Percentiles rank a stretch among this genome's conserved stretches.
These are phyloP conservation scores for Chaetomium globosum DNA, from an alignment of 2,329 filamentous ascomycete genomes.

Conservation along the genomic window DNA sequence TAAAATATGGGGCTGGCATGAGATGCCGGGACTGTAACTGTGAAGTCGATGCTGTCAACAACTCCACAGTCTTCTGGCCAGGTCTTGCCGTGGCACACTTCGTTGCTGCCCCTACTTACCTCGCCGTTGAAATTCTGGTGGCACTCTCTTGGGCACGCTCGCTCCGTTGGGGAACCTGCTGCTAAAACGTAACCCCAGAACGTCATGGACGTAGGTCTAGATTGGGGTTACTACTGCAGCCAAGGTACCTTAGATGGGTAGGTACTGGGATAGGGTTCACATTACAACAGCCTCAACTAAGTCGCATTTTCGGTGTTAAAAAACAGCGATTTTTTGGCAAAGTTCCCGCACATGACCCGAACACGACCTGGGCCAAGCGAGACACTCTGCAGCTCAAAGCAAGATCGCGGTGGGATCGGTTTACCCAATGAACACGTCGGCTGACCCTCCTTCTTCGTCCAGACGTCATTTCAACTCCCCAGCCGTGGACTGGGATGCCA, in stretches of 20 bases:
- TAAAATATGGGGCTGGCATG: not conserved
- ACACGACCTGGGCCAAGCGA: not conserved
- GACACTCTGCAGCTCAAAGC: not conserved
- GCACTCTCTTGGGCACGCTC: no score
- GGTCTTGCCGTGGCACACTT: no score
- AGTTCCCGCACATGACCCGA: not conserved
- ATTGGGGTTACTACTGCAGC: not conserved
- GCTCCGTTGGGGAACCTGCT: no score
- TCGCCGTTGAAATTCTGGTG: no score
- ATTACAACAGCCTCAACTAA: not conserved
- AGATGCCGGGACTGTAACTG: not conserved
- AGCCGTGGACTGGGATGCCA: not conserved
- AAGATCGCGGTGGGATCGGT: not conserved
- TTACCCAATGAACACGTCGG: conserved; percentile 9
- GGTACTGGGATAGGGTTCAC: not conserved
- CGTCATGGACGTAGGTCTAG: no score
- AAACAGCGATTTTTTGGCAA: not conserved
- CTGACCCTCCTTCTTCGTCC: conserved; percentile 1
- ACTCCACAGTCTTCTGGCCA: not conserved
- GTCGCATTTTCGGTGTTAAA: not conserved
- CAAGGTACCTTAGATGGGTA: not conserved
- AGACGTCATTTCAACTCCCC: conserved; percentile 11
- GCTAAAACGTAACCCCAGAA: no score
- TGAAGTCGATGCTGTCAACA: not conserved
- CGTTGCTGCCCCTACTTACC: no score